Evolutionary conservation across 768 basidiomycete species (phyloP).

Genomic region (Tricholoma hemisulphureum): DNA sequence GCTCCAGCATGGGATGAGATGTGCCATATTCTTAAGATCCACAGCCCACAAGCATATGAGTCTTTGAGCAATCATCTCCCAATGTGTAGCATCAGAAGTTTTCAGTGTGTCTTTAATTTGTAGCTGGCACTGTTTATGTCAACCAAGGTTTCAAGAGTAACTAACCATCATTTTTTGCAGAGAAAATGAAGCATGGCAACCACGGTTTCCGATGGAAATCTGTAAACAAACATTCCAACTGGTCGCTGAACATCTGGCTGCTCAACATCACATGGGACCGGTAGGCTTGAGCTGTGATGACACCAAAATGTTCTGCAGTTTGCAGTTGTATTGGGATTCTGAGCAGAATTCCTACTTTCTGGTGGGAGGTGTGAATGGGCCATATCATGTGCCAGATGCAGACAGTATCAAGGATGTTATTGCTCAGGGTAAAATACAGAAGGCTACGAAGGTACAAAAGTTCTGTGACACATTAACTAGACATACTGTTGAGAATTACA

Average conservation of each 20-base stretch:
- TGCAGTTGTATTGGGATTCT: background rate
- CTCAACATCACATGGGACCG: background rate
- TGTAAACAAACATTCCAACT: background rate
- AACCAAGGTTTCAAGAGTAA: no score
- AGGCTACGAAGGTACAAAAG: constrained; percentile 24
- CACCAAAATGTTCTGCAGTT: background rate
- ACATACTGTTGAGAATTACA: constrained; percentile 44
- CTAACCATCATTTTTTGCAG: background rate
- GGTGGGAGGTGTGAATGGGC: background rate
- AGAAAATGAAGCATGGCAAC: background rate
- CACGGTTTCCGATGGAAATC: background rate
- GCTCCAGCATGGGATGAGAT: background rate
- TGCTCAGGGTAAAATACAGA: constrained; percentile 1
- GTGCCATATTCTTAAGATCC: background rate
- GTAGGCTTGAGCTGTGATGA: constrained; percentile 1
- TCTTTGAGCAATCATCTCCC: background rate
- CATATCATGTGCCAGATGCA: constrained; percentile 9
- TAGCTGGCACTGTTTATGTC: no score
- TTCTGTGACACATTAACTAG: constrained; percentile 19
- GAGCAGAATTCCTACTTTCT: background rate
- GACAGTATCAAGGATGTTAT: constrained; percentile 18
- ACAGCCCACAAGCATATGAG: background rate
- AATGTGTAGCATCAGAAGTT: background rate
- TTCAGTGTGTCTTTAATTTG: background rate
- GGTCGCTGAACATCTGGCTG: background rate